Evolutionary conservation across 805 yeast species (phyloP).

Genomic region (Metschnikowia kunwiensis): DNA sequence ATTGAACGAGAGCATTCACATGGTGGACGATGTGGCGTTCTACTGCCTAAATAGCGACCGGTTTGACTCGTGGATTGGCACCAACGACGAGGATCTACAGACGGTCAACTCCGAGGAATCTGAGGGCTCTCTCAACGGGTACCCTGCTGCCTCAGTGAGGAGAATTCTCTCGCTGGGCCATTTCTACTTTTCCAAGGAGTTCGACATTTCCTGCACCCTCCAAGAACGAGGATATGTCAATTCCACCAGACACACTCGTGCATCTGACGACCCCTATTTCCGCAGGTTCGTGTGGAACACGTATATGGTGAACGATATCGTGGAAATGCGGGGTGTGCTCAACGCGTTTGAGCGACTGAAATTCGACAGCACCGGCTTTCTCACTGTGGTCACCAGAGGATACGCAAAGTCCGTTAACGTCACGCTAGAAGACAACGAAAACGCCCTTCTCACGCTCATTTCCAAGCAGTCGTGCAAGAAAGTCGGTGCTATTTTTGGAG

Average conservation of each 20-base stretch:
- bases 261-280: slow-evolving; percentile 38
- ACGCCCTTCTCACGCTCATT: slow-evolving; percentile 45
- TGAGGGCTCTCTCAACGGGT: slow-evolving; percentile 18
- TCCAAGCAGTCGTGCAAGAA: slow-evolving; percentile 51
- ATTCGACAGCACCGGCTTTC: slow-evolving; percentile 48
- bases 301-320: slow-evolving; percentile 43
- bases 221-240: slow-evolving; percentile 42
- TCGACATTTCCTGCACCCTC: slow-evolving; percentile 43
- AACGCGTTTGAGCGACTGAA: slow-evolving; percentile 35
- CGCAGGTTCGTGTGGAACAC: slow-evolving; percentile 51
- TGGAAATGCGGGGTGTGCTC: slow-evolving; percentile 45
- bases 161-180: slow-evolving; percentile 45
- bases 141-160: slow-evolving; percentile 45
- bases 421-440: slow-evolving; percentile 26
- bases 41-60: slow-evolving; percentile 58
- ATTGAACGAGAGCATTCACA: slow-evolving; percentile 50
- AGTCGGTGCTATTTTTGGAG: slow-evolving; percentile 51
- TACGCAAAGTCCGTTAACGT: slow-evolving; percentile 47
- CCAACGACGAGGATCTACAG: slow-evolving; percentile 12
- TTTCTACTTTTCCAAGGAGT: slow-evolving; percentile 47
- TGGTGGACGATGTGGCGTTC: slow-evolving; percentile 60
- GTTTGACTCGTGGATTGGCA: slow-evolving; percentile 42
- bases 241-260: slow-evolving; percentile 14
- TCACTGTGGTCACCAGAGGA: slow-evolving; percentile 49
- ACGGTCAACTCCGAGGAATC: slow-evolving; percentile 16